Conservation (phyloP, 768 basidiomycete genomes). For the Melanogaster broomeanus region DNA sequence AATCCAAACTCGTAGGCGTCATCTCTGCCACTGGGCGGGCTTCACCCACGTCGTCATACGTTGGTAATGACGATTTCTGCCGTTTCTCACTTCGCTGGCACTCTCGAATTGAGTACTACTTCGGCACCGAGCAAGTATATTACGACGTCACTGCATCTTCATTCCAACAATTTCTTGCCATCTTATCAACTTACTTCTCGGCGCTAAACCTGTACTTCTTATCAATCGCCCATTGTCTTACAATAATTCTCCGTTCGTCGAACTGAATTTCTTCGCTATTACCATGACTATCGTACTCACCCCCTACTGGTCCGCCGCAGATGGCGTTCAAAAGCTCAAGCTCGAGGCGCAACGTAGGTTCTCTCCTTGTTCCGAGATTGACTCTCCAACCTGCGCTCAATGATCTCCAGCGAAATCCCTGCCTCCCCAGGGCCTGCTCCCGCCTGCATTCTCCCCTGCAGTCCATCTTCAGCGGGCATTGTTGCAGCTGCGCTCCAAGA, state of each 20-base stretch:
- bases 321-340: conserved; percentile 73
- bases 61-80: no score
- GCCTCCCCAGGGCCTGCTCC: conserved; percentile 57
- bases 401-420: conserved; percentile 39
- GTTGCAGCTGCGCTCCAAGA: conserved; percentile 73
- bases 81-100: no score
- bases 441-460: conserved; percentile 53
- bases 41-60: no score
- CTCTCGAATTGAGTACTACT: no score
- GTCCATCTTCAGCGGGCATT: conserved; percentile 62
- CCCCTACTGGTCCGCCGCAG: conserved; percentile 59
- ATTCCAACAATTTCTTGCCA: no score
- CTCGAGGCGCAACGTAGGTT: conserved; percentile 52
- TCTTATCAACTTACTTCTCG: not conserved
- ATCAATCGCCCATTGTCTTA: no score
- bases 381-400: conserved; percentile 2
- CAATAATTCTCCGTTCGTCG: no score
- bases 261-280: not conserved
- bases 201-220: not conserved
- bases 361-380: not conserved
- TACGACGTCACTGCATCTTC: not conserved
- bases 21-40: no score
- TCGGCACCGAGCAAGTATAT: no score
- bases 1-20: no score
- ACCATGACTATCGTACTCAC: conserved; percentile 64